phyloP scores from a whole-genome alignment of 768 basidiomycete species.

The Lactarius quietus region DNA sequence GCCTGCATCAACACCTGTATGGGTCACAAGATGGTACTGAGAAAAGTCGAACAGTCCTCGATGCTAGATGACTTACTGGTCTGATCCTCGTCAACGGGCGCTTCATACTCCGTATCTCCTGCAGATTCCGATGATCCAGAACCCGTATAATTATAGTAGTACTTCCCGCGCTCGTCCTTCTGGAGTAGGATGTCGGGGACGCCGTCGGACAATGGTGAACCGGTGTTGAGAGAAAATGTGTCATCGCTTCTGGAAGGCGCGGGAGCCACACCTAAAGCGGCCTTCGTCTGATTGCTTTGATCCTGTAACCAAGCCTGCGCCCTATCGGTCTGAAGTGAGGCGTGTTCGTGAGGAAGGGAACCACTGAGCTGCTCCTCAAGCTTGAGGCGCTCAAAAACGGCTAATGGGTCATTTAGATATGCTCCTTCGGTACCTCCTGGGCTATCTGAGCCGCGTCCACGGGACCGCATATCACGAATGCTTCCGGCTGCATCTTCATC shows the following conservation, averaged over 20 bases:
- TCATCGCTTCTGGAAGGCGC: constrained; percentile 22
- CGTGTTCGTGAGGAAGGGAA: constrained; percentile 7
- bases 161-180: constrained; percentile 17
- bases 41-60: background rate
- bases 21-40: background rate
- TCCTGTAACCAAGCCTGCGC: constrained; percentile 20
- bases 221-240: constrained; percentile 24
- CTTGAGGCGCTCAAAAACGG: constrained; percentile 23
- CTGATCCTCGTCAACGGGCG: background rate
- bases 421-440: background rate
- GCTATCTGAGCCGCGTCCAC: background rate
- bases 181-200: constrained; percentile 11
- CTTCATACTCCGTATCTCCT: constrained; percentile 18
- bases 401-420: constrained; percentile 5
- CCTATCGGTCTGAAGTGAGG: constrained; percentile 10
- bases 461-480: background rate
- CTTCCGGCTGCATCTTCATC: constrained; percentile 3
- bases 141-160: constrained; percentile 9
- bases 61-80: constrained; percentile 5
- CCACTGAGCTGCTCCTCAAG: constrained; percentile 4
- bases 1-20: constrained; percentile 22
- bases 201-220: constrained; percentile 14
- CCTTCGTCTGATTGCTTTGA: constrained; percentile 5
- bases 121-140: constrained; percentile 18
- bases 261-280: background rate